A percentile compares a stretch with the other conserved stretches of the same genome.
Conservation (phyloP, 2,329 filamentous ascomycete genomes). For the Diplocarpon mali region DNA sequence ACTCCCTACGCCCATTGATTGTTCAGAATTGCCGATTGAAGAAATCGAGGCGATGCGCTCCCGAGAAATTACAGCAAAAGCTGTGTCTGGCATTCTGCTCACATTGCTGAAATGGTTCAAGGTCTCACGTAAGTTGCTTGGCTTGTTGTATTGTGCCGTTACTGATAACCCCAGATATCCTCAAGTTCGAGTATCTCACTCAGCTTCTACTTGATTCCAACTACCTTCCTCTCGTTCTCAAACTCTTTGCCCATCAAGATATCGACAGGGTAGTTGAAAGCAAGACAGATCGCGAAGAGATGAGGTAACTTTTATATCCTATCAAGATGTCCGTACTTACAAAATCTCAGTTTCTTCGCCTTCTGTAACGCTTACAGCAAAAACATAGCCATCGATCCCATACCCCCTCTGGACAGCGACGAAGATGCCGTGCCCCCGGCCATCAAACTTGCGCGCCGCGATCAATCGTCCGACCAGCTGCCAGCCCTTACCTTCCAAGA, state of each 20-base stretch:
- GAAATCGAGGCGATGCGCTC: conserved; percentile 73
- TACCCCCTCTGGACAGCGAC: conserved; percentile 34
- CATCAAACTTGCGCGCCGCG: conserved; percentile 47
- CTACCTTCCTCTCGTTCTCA: conserved; percentile 83
- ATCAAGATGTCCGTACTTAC: not conserved
- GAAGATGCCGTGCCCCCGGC: conserved; percentile 79
- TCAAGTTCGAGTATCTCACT: conserved; percentile 93
- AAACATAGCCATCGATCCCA: conserved; percentile 24
- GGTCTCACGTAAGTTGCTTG: conserved; percentile 60
- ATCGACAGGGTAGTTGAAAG: conserved; percentile 83
- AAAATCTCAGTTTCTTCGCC: conserved; percentile 62
- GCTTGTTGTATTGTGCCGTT: not conserved
- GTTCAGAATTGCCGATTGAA: conserved; percentile 47
- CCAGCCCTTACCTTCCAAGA: conserved; percentile 25
- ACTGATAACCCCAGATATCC: conserved; percentile 50
- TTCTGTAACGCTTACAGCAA: conserved; percentile 68
- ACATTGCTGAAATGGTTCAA: conserved; percentile 95
- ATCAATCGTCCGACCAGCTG: conserved; percentile 31
- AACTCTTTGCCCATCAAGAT: conserved; percentile 90
- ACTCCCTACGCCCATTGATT: conserved; percentile 20
- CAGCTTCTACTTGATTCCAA: conserved; percentile 91
- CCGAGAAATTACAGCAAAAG: conserved; percentile 82
- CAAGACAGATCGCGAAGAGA: conserved; percentile 69
- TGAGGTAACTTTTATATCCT: conserved; percentile 46
- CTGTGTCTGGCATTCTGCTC: conserved; percentile 78